phyloP scores from a whole-genome alignment of 1,139 yeast genomes.

The Yamadazyma siamensis region DNA sequence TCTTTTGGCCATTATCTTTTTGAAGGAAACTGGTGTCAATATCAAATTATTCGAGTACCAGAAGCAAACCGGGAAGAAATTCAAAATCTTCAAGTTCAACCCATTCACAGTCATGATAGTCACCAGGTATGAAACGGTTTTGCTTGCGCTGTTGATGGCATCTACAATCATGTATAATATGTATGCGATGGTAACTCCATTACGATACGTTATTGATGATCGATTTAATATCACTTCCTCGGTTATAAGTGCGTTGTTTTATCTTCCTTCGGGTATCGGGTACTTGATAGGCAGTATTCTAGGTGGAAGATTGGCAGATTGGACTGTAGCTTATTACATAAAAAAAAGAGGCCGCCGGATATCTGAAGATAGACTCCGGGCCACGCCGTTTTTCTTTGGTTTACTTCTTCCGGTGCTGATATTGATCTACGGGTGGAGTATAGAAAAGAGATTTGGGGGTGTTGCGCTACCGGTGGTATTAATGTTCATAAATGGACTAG shows the following conservation, averaged over 20 bases:
- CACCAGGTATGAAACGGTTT: conserved; percentile 34
- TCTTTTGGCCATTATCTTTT: conserved; percentile 22
- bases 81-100: conserved; percentile 36
- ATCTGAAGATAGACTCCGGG: conserved; percentile 48
- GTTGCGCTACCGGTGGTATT: conserved; percentile 48
- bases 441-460: conserved; percentile 47
- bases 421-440: conserved; percentile 50
- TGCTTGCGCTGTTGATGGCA: conserved; percentile 39
- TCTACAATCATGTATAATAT: conserved; percentile 39
- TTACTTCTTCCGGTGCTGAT: conserved; percentile 34
- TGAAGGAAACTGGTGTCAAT: conserved; percentile 38
- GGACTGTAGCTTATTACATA: conserved; percentile 37
- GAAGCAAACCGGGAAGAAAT: conserved; percentile 21
- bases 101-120: conserved; percentile 38
- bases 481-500: conserved; percentile 43
- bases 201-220: conserved; percentile 50
- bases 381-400: conserved; percentile 32
- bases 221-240: conserved; percentile 43
- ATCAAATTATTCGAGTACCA: conserved; percentile 11
- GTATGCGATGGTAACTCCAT: conserved; percentile 49
- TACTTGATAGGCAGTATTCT: conserved; percentile 42
- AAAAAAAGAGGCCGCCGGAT: conserved; percentile 37
- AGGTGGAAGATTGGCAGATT: conserved; percentile 50
- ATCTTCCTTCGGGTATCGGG: conserved; percentile 51
- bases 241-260: conserved; percentile 44